Base-by-base conservation (phyloP, 2,329 filamentous ascomycete genomes). In the Talaromyces verruculosus region DNA sequence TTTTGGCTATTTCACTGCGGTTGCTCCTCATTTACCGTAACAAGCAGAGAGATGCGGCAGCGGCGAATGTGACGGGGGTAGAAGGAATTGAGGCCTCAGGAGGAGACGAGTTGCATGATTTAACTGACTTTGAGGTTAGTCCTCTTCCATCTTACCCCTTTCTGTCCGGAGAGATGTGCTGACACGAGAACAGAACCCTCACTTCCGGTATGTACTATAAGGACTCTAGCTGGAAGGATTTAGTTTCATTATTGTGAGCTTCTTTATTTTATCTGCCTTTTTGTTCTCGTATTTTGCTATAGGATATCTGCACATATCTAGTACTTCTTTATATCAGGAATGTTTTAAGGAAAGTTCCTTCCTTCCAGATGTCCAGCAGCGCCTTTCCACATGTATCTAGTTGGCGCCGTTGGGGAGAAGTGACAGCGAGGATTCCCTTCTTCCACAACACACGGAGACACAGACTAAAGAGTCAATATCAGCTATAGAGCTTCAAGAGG, bases 201-300 rank as follows among this genome's bases (percentile, higher is more conserved):
- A 55, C 8, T 63, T 63, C 61, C 61, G 61, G 17, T 63, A 63
- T 49, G 61, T 63, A 28, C 17, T 63, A 15, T 63, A 55, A 7
- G 3, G 37, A 30, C 4, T 19, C 22, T 19, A 13, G 47, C 33
- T 35, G 45, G 33, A 41, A 7, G 11, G 17, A 15, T 28, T 17
- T 43, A 2, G 11, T 13, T 41, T 41, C 3, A 3, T 22, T 15
- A 39, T 28, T 33, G 1, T 39, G n/a, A 3, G 11, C 7, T n/a
- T 22, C 5, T 62, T 63, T 28, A 22, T 28, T 5, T 28, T 39
- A 39, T 39, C 19, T 59, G 35, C 4, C 4, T 19, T 28, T n/a
- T 35, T 37, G 22, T 59, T n/a, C 8, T 30, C 5, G 17, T 28
- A 30, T 43, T 28, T 43, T 17, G 11, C 17, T 43, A 30, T 8